These are phyloP conservation scores for Paracamarosporium sp. DNA, from an alignment of 2,329 filamentous ascomycete species.

Conservation along the genomic window DNA sequence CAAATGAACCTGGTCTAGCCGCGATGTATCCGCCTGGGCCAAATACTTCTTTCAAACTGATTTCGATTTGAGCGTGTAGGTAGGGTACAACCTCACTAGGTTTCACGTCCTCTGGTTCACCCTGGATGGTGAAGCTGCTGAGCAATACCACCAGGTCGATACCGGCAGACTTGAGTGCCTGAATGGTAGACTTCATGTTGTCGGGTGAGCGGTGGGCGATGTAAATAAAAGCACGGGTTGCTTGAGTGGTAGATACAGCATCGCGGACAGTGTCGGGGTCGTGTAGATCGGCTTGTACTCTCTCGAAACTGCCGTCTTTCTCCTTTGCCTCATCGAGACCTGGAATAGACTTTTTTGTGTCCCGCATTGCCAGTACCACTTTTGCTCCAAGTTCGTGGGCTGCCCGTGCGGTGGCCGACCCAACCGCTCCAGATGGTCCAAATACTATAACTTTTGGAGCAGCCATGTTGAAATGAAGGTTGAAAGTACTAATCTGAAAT, in stretches of 20 bases:
- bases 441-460: slow-evolving; percentile 1
- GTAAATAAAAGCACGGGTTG: slow-evolving; percentile 60
- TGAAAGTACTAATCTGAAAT: no score
- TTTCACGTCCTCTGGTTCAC: neutral
- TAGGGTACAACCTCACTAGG: neutral
- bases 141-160: slow-evolving; percentile 57
- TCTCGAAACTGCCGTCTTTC: slow-evolving; percentile 37
- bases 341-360: slow-evolving; percentile 52
- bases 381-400: slow-evolving; percentile 49
- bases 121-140: slow-evolving; percentile 41
- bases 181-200: slow-evolving; percentile 49
- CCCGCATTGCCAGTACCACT: slow-evolving; percentile 55
- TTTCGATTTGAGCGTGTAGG: neutral
- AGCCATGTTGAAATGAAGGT: no score
- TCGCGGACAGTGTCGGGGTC: slow-evolving; percentile 48
- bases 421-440: slow-evolving; percentile 53
- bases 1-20: neutral
- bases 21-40: neutral
- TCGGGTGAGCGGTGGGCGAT: slow-evolving; percentile 40
- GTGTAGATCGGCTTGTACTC: slow-evolving; percentile 55
- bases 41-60: neutral
- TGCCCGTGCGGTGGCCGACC: slow-evolving; percentile 45
- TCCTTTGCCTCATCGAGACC: slow-evolving; percentile 38
- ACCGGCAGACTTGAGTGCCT: slow-evolving; percentile 54
- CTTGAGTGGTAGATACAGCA: slow-evolving; percentile 51